Conservation (phyloP, 2,329 filamentous ascomycete species). For the Alternaria arborescens region DNA sequence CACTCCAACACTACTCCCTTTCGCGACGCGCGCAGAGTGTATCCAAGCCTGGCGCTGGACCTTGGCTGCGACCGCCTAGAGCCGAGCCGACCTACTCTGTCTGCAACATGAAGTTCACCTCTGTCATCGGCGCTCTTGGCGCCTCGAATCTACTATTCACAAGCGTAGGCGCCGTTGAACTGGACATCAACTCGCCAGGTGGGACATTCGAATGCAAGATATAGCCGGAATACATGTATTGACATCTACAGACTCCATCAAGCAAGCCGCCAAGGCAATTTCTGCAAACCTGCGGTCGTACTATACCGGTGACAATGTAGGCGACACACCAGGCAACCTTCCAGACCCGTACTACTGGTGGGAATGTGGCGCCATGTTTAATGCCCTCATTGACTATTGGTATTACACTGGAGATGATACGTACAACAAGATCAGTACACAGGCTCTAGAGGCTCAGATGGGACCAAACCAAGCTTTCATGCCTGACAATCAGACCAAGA, state of each 20-base stretch:
- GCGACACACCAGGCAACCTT: slow-evolving; percentile 67
- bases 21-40: slow-evolving; percentile 12
- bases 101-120: slow-evolving; percentile 47
- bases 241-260: slow-evolving; percentile 65
- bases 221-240: slow-evolving; percentile 14
- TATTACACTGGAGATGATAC: slow-evolving; percentile 53
- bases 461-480: slow-evolving; percentile 79
- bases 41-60: slow-evolving; percentile 38
- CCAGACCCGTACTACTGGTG: slow-evolving; percentile 56
- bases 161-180: slow-evolving; percentile 41
- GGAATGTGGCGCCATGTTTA: slow-evolving; percentile 54
- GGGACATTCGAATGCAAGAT: slow-evolving; percentile 12
- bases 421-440: slow-evolving; percentile 50
- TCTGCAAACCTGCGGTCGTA: slow-evolving; percentile 69
- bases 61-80: slow-evolving; percentile 24
- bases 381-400: slow-evolving; percentile 53
- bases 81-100: slow-evolving; percentile 14
- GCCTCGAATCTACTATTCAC: slow-evolving; percentile 45
- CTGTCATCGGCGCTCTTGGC: slow-evolving; percentile 41
- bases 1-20: background rate
- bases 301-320: slow-evolving; percentile 70
- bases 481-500: slow-evolving; percentile 72
- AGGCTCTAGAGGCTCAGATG: slow-evolving; percentile 76
- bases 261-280: slow-evolving; percentile 67
- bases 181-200: slow-evolving; percentile 44